These are phyloP conservation scores for Clathrospora elynae DNA, from an alignment of 2,329 filamentous ascomycete genomes.

Conservation along the genomic window DNA sequence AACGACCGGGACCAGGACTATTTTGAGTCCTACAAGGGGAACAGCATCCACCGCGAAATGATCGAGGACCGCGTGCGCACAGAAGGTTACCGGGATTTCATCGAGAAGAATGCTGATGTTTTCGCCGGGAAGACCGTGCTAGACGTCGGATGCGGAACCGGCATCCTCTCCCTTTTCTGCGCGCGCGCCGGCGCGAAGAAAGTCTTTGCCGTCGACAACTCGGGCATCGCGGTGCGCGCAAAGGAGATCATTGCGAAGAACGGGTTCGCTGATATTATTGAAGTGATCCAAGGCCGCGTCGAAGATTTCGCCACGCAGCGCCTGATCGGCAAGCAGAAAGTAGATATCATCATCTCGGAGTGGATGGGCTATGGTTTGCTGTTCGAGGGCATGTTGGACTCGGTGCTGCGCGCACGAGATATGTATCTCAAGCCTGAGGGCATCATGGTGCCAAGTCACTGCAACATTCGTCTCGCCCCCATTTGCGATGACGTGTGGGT, in stretches of 20 bases:
- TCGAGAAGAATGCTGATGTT: constrained; percentile 86
- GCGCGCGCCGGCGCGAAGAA: constrained; percentile 84
- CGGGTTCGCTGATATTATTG: constrained; percentile 73
- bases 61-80: constrained; percentile 88
- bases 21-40: constrained; percentile 64
- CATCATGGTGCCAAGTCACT: constrained; percentile 84
- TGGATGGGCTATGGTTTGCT: constrained; percentile 97
- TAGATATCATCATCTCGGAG: constrained; percentile 94
- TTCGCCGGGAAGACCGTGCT: constrained; percentile 87
- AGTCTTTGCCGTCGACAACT: constrained; percentile 92
- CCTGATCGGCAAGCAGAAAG: constrained; percentile 56
- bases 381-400: constrained; percentile 95
- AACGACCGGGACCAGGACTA: constrained; percentile 63
- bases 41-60: constrained; percentile 95
- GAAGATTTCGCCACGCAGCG: constrained; percentile 78
- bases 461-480: constrained; percentile 81
- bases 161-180: constrained; percentile 93
- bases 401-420: constrained; percentile 85
- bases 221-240: constrained; percentile 85
- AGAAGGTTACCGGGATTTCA: constrained; percentile 91
- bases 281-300: constrained; percentile 81
- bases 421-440: constrained; percentile 80
- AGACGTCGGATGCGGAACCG: constrained; percentile 82
- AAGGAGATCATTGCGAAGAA: constrained; percentile 85
- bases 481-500: constrained; percentile 78